Evolutionary conservation across 1,284 basidiomycete species (phyloP), one percentile per base, ranked within the genome.

Genomic region (Puccinia hordei): DNA sequence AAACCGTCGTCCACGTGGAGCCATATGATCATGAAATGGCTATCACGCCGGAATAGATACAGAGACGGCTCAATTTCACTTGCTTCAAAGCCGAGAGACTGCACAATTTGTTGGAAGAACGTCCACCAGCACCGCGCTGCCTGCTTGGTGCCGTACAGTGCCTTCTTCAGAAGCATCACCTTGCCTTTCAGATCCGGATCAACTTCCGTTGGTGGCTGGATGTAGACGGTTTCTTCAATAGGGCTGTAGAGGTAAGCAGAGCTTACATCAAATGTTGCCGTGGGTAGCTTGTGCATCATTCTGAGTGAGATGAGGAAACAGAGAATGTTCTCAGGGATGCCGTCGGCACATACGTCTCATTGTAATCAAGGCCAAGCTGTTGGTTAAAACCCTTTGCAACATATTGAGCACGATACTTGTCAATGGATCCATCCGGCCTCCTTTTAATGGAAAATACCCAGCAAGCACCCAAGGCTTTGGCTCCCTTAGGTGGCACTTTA

Each of bases 331-430:
- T n/a, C 15, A 73, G 53, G 5, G 71, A 55, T 30, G 71, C 51
- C 2, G 46, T 73, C 4, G 71, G 51, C 4, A 49, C 51, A 27
- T 55, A 73, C 4, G 71, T 73, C n/a, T 73, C 71, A 24, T 53
- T 53, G 51, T 33, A 73, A 73, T 73, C 30, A 6, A 57, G 10
- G 6, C 71, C 71, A 2, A 57, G 1, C 6, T 19, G 9, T 22
- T 73, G 71, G 12, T 73, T 73, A n/a, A 73, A 73, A 1, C 71
- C 71, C 22, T 73, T 73, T 22, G 49, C 71, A 2, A 73, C 51
- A 17, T 53, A 55, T 15, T 49, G 30, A 13, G 63, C 74, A 12
- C 63, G 44, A 19, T 33, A 68, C 19, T 38, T 55, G 12, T 65
- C 30, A 27, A 4, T 13, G 4, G 6, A 4, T 4, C 38, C 38